phyloP scores from a whole-genome alignment of 192 early-diverging fungal genomes.

The Backusella mclennaniae region DNA sequence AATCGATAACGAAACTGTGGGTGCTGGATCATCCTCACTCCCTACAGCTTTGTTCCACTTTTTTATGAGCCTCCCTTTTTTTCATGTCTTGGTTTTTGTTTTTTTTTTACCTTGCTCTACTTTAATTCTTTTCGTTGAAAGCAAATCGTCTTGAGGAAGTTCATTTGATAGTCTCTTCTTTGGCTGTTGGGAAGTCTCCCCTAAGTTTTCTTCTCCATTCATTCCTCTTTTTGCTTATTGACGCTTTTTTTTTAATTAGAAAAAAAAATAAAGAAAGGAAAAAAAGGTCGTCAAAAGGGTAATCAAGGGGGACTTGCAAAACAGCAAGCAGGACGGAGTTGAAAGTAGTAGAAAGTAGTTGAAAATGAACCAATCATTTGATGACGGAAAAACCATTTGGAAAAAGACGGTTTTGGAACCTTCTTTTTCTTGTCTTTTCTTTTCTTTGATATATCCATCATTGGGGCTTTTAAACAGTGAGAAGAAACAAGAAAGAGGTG shows the following conservation, averaged over 20 bases:
- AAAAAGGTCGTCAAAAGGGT: not conserved
- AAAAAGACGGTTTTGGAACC: too few species aligned
- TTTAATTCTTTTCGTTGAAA: not conserved
- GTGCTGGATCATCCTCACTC: conserved; percentile 13
- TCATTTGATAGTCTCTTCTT: not conserved
- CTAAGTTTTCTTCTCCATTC: not conserved
- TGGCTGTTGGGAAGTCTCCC: not conserved
- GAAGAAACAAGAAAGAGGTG: too few species aligned
- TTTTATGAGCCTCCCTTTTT: not conserved
- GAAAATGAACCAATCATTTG: too few species aligned
- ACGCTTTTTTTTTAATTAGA: not conserved
- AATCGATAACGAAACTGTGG: not conserved
- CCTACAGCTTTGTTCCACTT: not conserved
- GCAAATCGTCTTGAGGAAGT: not conserved
- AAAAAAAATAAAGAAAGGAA: not conserved
- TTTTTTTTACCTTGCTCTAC: not conserved
- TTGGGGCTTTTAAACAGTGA: too few species aligned
- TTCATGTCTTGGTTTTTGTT: not conserved
- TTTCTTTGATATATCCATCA: too few species aligned
- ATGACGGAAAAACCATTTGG: too few species aligned
- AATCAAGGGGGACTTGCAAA: too few species aligned
- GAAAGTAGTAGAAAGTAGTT: too few species aligned
- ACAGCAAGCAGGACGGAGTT: too few species aligned
- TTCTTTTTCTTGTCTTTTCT: too few species aligned
- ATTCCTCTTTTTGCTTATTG: not conserved